Conservation (phyloP, 1,284 basidiomycete genomes). For the Heterobasidion occidentale region DNA sequence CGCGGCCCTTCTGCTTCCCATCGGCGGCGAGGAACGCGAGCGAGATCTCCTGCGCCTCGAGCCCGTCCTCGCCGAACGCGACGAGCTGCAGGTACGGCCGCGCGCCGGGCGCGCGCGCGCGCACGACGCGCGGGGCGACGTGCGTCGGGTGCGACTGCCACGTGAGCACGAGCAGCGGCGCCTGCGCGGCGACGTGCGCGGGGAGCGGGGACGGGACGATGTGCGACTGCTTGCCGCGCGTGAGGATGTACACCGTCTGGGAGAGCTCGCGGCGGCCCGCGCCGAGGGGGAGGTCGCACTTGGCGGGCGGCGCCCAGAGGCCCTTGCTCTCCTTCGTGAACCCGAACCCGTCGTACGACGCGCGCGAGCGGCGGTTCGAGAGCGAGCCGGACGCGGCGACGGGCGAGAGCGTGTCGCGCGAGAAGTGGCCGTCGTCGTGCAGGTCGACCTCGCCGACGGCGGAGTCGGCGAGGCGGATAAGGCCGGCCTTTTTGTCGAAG, state of each 20-base stretch:
- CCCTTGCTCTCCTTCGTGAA: conserved; percentile 35
- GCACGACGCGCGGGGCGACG: conserved; percentile 44
- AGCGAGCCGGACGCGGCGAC: conserved; percentile 16
- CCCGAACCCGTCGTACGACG: conserved; percentile 44
- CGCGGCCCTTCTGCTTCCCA: conserved; percentile 39
- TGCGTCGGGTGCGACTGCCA: conserved; percentile 56
- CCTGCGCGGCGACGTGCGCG: conserved; percentile 31
- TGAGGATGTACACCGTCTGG: conserved; percentile 51
- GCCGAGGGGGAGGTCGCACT: conserved; percentile 40
- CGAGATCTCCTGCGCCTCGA: conserved; percentile 63
- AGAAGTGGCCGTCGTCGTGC: conserved; percentile 34
- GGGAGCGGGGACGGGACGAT: conserved; percentile 63
- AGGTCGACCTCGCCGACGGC: conserved; percentile 71
- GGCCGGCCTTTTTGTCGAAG: conserved; percentile 76
- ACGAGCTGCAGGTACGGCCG: conserved; percentile 55
- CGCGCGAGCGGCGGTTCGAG: conserved; percentile 33
- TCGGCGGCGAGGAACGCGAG: conserved; percentile 27
- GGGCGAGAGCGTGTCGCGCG: conserved; percentile 3
- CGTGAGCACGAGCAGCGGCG: conserved; percentile 44
- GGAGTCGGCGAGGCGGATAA: conserved; percentile 71
- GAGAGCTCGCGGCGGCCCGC: conserved; percentile 16
- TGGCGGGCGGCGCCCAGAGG: conserved; percentile 47
- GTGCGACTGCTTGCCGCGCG: conserved; percentile 61
- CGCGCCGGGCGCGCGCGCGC: conserved; percentile 20
- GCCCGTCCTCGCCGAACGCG: conserved; percentile 56